A percentile compares a stretch with the other conserved stretches of the same genome.
These are phyloP conservation scores for Coleophoma crateriformis DNA, from an alignment of 2,329 filamentous ascomycete species.

Conservation along the genomic window DNA sequence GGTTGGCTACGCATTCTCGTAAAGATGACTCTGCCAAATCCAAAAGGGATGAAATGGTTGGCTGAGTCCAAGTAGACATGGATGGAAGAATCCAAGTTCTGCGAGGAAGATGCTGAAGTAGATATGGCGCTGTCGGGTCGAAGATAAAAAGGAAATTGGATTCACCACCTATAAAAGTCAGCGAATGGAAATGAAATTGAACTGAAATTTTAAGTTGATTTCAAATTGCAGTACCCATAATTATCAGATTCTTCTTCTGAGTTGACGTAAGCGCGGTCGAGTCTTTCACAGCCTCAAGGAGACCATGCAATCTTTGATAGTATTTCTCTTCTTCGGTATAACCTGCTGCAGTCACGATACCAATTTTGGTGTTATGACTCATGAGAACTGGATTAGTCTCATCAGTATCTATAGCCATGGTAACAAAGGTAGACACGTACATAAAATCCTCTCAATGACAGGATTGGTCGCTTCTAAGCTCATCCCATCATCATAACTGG, in stretches of 20 bases:
- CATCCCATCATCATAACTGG: constrained; percentile 70
- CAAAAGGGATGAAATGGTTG: constrained; percentile 73
- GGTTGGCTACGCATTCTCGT: constrained; percentile 70
- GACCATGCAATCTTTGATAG: constrained; percentile 78
- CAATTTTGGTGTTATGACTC: constrained; percentile 72
- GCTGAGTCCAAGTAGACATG: constrained; percentile 72
- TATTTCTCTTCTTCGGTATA: constrained; percentile 87
- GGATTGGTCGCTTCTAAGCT: constrained; percentile 71
- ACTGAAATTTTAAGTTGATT: not conserved
- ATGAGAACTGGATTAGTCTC: constrained; percentile 54
- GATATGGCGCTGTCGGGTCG: constrained; percentile 55
- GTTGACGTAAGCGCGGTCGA: constrained; percentile 52
- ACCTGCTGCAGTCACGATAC: constrained; percentile 93
- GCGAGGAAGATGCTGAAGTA: constrained; percentile 62
- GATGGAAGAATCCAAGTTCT: constrained; percentile 70
- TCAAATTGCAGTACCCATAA: constrained; percentile 54
- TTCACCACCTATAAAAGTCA: constrained; percentile 57
- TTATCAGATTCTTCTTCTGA: constrained; percentile 74
- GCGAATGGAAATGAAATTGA: not conserved
- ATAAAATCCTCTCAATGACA: constrained; percentile 60
- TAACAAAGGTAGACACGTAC: constrained; percentile 23
- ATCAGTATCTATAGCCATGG: not conserved
- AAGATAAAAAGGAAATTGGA: constrained; percentile 93
- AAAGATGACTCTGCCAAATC: constrained; percentile 85
- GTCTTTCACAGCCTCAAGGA: constrained; percentile 70